phyloP scores from a whole-genome alignment of 1,139 yeast genomes.

The Blastobotrys malaysiensis region DNA sequence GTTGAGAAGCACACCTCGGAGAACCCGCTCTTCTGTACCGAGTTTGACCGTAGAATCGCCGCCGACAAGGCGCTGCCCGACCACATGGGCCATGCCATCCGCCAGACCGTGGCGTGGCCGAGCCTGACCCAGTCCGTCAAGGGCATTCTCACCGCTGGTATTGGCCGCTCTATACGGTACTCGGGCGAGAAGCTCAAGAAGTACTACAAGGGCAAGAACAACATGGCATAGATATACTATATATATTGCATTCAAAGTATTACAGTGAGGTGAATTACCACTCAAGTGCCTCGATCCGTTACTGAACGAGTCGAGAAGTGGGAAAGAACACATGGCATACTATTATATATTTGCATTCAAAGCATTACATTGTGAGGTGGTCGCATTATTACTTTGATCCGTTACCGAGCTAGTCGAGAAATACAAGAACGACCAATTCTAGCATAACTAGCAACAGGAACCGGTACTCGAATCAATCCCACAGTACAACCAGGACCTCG shows the following conservation, averaged over 20 bases:
- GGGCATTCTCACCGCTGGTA: constrained; percentile 85
- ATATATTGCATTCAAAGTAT: background rate
- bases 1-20: background rate
- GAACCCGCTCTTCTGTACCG: constrained; percentile 17
- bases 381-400: no score
- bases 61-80: constrained; percentile 37
- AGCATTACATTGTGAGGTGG: no score
- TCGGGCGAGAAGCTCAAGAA: constrained; percentile 63
- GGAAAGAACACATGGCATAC: no score
- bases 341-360: no score
- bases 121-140: constrained; percentile 72
- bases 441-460: no score
- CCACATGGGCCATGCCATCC: constrained; percentile 44
- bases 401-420: no score
- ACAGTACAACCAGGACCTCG: no score
- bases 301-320: no score
- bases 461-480: no score
- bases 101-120: constrained; percentile 59
- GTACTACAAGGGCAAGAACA: constrained; percentile 18
- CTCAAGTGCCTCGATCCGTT: no score
- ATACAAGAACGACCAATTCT: no score
- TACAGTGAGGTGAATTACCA: no score
- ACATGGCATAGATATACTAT: background rate
- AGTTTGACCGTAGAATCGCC: constrained; percentile 39
- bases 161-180: constrained; percentile 63